These are phyloP conservation scores for Neopestalotiopsis rosae DNA, from an alignment of 2,329 filamentous ascomycete species.

Conservation along the genomic window DNA sequence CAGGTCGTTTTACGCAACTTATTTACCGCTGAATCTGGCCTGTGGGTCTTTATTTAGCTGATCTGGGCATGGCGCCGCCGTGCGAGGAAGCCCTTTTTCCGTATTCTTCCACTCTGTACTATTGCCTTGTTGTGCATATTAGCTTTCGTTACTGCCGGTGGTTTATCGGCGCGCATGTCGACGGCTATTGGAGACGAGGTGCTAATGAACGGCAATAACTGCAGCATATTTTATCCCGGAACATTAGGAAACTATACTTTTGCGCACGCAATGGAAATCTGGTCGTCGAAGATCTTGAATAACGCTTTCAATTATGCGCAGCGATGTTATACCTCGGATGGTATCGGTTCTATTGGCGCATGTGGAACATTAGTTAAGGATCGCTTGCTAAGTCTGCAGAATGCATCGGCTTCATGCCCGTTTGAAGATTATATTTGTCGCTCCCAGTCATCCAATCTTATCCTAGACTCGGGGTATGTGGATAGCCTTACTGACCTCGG, in stretches of 20 bases:
- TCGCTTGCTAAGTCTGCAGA: background rate
- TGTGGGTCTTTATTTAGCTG: slow-evolving; percentile 14
- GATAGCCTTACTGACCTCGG: slow-evolving; percentile 23
- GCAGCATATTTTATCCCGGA: background rate
- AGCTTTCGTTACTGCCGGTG: slow-evolving; percentile 23
- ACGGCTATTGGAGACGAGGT: slow-evolving; percentile 21
- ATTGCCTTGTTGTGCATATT: slow-evolving; percentile 12
- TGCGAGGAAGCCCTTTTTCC: background rate
- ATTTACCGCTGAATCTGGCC: slow-evolving; percentile 17
- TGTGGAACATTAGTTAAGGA: background rate
- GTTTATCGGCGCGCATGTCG: slow-evolving; percentile 25
- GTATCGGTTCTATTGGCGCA: background rate
- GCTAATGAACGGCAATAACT: slow-evolving; percentile 16
- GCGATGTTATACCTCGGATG: slow-evolving; percentile 21
- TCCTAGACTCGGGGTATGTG: slow-evolving; percentile 22
- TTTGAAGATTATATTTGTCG: slow-evolving; percentile 22
- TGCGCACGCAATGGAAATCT: background rate
- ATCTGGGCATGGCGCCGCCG: slow-evolving; percentile 15
- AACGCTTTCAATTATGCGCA: slow-evolving; percentile 23
- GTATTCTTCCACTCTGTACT: background rate
- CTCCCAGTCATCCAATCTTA: slow-evolving; percentile 14
- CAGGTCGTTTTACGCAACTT: slow-evolving; percentile 26
- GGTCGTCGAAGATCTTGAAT: background rate
- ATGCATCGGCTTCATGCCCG: slow-evolving; percentile 20
- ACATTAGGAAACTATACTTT: background rate